Evolutionary conservation across 352 stramenopile genomes (phyloP).

Genomic region (Globisporangium spinosum): DNA sequence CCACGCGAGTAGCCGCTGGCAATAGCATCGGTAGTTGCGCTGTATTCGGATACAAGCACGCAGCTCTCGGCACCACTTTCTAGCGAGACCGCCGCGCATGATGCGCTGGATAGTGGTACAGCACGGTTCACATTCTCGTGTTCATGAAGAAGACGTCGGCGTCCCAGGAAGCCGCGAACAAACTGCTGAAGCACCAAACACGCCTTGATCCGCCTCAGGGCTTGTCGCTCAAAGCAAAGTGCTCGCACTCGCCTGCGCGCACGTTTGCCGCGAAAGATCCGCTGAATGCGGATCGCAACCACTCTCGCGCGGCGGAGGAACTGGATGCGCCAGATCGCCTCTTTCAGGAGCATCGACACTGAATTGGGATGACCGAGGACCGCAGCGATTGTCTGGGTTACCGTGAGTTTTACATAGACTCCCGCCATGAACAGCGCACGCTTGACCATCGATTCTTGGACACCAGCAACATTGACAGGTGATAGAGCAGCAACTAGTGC

Average conservation of each 20-base stretch:
- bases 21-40: constrained; percentile 53
- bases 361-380: constrained; percentile 39
- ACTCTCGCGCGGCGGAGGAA: constrained; percentile 46
- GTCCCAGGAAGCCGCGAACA: constrained; percentile 50
- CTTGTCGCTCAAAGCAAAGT: constrained; percentile 36
- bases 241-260: constrained; percentile 38
- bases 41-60: constrained; percentile 42
- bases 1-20: constrained; percentile 48
- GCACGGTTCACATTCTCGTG: constrained; percentile 29
- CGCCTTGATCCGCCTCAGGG: constrained; percentile 33
- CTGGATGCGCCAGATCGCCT: constrained; percentile 55
- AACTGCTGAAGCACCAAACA: constrained; percentile 45
- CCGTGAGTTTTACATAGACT: not conserved
- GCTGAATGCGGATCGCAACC: constrained; percentile 57
- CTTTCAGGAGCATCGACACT: constrained; percentile 42
- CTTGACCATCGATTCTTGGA: constrained; percentile 4
- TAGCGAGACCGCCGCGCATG: constrained; percentile 38
- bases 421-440: not conserved
- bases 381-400: not conserved
- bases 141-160: constrained; percentile 35
- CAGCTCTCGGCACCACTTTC: constrained; percentile 32
- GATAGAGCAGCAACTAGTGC: not conserved
- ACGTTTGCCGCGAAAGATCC: constrained; percentile 64
- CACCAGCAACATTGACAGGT: not conserved
- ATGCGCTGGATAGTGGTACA: constrained; percentile 59